A percentile compares a stretch with the other conserved stretches of the same genome.
phyloP scores from a whole-genome alignment of 805 yeast species.

The Vanderwaltozyma tropicalis region DNA sequence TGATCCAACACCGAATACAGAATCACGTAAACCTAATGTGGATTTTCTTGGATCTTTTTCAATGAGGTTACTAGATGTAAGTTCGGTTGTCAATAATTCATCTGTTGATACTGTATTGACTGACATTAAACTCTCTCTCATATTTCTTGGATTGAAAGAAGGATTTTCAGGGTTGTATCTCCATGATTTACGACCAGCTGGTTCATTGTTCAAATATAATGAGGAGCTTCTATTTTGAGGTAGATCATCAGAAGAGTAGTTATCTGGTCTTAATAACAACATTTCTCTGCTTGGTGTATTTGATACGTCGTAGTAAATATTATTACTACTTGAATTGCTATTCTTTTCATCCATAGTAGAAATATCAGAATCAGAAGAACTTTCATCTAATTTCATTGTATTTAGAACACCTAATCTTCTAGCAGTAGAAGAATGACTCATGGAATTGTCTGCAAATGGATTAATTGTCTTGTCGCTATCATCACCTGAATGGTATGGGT shows the following conservation, averaged over 20 bases:
- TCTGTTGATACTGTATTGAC: slow-evolving; percentile 79
- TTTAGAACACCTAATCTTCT: slow-evolving; percentile 40
- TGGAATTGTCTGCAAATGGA: slow-evolving; percentile 24
- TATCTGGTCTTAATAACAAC: slow-evolving; percentile 18
- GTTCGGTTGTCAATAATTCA: slow-evolving; percentile 66
- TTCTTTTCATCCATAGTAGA: slow-evolving; percentile 27
- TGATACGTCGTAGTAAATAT: slow-evolving; percentile 31
- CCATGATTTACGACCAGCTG: slow-evolving; percentile 46
- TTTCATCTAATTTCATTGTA: slow-evolving; percentile 41
- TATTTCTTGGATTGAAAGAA: slow-evolving; percentile 5
- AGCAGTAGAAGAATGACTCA: slow-evolving; percentile 20
- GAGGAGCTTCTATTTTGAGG: slow-evolving; percentile 25
- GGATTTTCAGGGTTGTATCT: slow-evolving; percentile 29
- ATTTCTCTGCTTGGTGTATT: slow-evolving; percentile 33
- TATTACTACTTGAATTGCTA: slow-evolving; percentile 4
- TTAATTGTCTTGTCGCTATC: slow-evolving; percentile 14
- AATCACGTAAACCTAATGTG: slow-evolving; percentile 32
- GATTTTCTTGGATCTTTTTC: slow-evolving; percentile 36
- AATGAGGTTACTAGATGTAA: slow-evolving; percentile 49
- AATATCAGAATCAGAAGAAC: slow-evolving; percentile 46
- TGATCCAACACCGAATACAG: slow-evolving; percentile 26
- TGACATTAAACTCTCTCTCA: slow-evolving; percentile 60
- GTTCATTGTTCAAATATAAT: slow-evolving; percentile 26
- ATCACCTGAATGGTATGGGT: slow-evolving; percentile 5
- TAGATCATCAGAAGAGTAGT: slow-evolving; percentile 11